Base-by-base conservation (phyloP, 2,329 filamentous ascomycete genomes). In the Lasiodiplodia theobromae region DNA sequence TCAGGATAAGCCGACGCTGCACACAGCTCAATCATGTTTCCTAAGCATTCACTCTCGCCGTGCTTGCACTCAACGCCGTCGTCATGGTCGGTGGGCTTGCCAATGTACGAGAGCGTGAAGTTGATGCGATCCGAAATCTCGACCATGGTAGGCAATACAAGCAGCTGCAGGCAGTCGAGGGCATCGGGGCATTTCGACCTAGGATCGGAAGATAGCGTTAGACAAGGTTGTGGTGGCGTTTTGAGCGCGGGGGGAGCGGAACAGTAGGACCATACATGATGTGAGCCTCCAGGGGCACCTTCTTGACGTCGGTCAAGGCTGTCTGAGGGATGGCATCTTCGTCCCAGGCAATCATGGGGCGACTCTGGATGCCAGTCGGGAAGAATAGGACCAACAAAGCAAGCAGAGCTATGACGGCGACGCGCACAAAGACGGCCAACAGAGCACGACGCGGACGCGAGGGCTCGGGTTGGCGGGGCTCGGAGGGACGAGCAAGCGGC, bases 1-100 rank as follows among this genome's bases (percentile, higher is more conserved):
- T 38, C 37, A 14, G 37, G 37, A 38, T 28, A 28, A 28, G 28
- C 28, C 1, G 25, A 28, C 25, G 25, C 25, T 28, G 94, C 94
- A 82, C 96, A 99, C 62, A 99, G 91, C 78, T 97, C 91, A 79
- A 99, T 85, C 77, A 97, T 97, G 82, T 99, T 94, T 70, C 96
- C 96, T 75, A 98, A 88, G 79, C 92, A 99, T 82, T 99, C 96
- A 52, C 86, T 86, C 5, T 94, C 92, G 8, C 96, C 96, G 78
- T 99, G 96, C 82, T 86, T 95, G 84, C 96, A 99, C 40, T 88
- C 85, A 69, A 98, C 90, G 67, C 93, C 94, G 74, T 94, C 92
- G 74, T 96, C 91, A 71, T 90, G 85, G 63, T 92, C 89, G 56
- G 84, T 81, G 82, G 90, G 92, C 88, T 84, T 89, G 76, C 95